Base-by-base conservation (phyloP, 2,329 filamentous ascomycete species). In the Zasmidium angulare region DNA sequence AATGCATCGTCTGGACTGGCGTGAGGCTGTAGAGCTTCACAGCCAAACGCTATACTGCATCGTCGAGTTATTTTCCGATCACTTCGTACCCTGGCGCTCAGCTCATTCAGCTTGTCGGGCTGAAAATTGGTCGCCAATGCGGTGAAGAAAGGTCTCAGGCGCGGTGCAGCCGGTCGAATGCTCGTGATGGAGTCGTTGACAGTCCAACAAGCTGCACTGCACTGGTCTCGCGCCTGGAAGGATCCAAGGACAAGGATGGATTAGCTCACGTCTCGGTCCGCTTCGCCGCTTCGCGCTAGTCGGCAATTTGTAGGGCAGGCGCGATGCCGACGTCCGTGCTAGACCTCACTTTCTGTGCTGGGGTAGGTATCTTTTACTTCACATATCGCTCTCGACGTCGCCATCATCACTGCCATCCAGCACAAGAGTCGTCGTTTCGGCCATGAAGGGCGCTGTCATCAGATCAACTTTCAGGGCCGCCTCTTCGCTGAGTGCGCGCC, bases 401-500 rank as follows among this genome's bases (percentile, higher is more conserved):
- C 6, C 36, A 43, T 43, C 36, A 19, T 4, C 6, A 43, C 36
- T 43, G 12, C 46, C n/a, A 48, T 23, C 47, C n/a, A n/a, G n/a
- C n/a, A n/a, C n/a, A n/a, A n/a, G n/a, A n/a, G n/a, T n/a, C n/a
- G n/a, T 43, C 46, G 14, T 46, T 53, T 21, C 51, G 3, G n/a
- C 6, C 49, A 68, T 69, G 66, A 63, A 70, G 46, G 46, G 56
- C 7, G 40, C 51, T 29, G 46, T 65, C n/a, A 59, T 58, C 48
- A 52, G 50, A 21, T 64, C 63, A 31, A 52, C 61, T 11, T 49
- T 68, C 47, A 60, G 59, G 60, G 66, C 69, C 14, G 69, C 69
- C 61, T 72, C 69, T 69, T 70, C 67, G 51, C 56, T 72, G 69
- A 70, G 69, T 55, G 69, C 66, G 48, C 71, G 68, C 63, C 64